A percentile compares a stretch with the other conserved stretches of the same genome.
Conservation (phyloP, 257 asterid genomes). For the Nicotiana otophora region DNA sequence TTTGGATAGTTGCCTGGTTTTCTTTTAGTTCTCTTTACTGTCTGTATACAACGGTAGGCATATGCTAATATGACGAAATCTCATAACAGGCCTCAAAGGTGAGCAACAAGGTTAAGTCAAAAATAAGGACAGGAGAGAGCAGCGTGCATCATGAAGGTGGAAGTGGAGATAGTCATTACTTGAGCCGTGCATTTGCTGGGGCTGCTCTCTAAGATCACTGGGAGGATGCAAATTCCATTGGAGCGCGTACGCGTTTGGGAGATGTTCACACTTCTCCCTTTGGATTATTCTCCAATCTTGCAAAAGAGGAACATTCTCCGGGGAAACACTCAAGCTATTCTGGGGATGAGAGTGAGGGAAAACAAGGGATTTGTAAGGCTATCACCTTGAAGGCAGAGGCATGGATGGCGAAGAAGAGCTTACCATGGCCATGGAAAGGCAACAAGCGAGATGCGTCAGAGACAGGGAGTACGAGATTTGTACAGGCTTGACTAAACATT, state of each 20-base stretch:
- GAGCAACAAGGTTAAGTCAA: slow-evolving; percentile 80
- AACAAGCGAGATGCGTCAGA: slow-evolving; percentile 58
- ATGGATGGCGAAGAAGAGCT: slow-evolving; percentile 57
- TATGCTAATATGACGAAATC: slow-evolving; percentile 25
- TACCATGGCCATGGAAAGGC: slow-evolving; percentile 87
- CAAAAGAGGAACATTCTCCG: neutral
- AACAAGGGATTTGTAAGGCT: slow-evolving; percentile 62
- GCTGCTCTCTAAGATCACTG: slow-evolving; percentile 37
- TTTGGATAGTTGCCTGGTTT: neutral
- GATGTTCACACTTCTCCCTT: slow-evolving; percentile 59
- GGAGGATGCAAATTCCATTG: slow-evolving; percentile 87
- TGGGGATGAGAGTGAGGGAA: slow-evolving; percentile 68
- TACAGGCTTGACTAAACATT: slow-evolving; percentile 62
- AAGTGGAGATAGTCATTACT: slow-evolving; percentile 53
- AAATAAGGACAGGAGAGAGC: slow-evolving; percentile 57
- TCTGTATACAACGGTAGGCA: neutral
- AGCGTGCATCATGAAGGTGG: slow-evolving; percentile 55
- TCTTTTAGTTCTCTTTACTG: neutral
- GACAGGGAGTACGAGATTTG: slow-evolving; percentile 42
- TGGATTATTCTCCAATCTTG: slow-evolving; percentile 54
- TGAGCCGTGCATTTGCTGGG: slow-evolving; percentile 51
- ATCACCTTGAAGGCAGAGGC: slow-evolving; percentile 78
- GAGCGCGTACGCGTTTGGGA: slow-evolving; percentile 77
- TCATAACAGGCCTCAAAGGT: slow-evolving; percentile 64
- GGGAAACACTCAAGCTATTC: slow-evolving; percentile 9